Percentiles rank a stretch among this genome's conserved stretches.
Evolutionary conservation across 2,329 filamentous ascomycete genomes (phyloP).

Genomic region (Podosphaera xanthii): DNA sequence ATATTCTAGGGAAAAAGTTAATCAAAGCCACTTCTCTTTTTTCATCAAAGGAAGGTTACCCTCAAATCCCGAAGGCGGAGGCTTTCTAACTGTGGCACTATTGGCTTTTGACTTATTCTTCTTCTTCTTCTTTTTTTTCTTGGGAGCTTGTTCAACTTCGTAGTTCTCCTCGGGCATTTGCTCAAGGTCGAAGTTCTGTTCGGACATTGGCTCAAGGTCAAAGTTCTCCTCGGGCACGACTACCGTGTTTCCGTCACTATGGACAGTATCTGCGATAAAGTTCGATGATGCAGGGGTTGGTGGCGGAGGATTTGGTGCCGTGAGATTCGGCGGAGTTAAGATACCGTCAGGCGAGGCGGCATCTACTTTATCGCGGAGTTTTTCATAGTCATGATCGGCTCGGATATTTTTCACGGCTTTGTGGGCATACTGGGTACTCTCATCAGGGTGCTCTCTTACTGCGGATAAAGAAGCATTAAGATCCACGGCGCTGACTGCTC

Average conservation of each 20-base stretch:
- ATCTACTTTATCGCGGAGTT: background rate
- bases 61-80: slow-evolving; percentile 43
- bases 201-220: too few species aligned
- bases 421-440: slow-evolving; percentile 4
- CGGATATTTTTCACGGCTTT: background rate
- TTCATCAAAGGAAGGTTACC: slow-evolving; percentile 18
- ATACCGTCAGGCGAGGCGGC: slow-evolving; percentile 3
- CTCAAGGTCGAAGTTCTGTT: too few species aligned
- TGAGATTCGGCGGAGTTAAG: slow-evolving; percentile 4
- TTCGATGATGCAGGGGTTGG: slow-evolving; percentile 5
- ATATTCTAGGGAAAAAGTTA: slow-evolving; percentile 28
- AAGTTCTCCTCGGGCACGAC: too few species aligned
- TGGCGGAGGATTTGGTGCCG: slow-evolving; percentile 6
- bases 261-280: too few species aligned
- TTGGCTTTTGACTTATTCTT: slow-evolving; percentile 17
- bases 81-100: slow-evolving; percentile 15
- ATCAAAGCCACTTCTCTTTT: background rate
- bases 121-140: slow-evolving; percentile 20
- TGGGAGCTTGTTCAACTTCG: background rate
- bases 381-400: background rate
- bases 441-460: slow-evolving; percentile 1
- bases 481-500: slow-evolving; percentile 11
- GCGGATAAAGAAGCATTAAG: slow-evolving; percentile 5
- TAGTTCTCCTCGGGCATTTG: too few species aligned
- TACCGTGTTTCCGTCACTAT: too few species aligned